These are phyloP conservation scores for Penstemon newberryi DNA, from an alignment of 257 asterid genomes.

Conservation along the genomic window DNA sequence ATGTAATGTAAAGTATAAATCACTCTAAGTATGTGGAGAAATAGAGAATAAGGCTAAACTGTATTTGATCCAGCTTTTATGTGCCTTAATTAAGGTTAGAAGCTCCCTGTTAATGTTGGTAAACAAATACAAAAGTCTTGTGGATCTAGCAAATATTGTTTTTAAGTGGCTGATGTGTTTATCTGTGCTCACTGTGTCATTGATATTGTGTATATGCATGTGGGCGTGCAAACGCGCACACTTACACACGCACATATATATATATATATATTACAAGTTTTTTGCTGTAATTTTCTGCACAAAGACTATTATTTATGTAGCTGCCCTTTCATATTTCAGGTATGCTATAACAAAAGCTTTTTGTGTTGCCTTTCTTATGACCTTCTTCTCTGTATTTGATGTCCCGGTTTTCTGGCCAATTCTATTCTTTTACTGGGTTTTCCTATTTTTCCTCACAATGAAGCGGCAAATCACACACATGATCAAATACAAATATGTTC, in stretches of 20 bases:
- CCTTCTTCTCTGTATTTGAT: conserved; percentile 76
- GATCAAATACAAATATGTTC: conserved; percentile 77
- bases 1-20: too few species aligned
- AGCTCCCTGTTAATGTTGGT: neutral
- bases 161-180: neutral
- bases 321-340: conserved; percentile 46
- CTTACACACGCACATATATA: neutral
- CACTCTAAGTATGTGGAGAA: conserved; percentile 7
- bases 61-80: conserved; percentile 14
- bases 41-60: neutral
- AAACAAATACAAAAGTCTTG: neutral
- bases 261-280: neutral
- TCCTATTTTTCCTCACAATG: conserved; percentile 81
- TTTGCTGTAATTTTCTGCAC: neutral
- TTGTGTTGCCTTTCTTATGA: conserved; percentile 78
- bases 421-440: conserved; percentile 73
- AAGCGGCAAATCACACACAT: conserved; percentile 86
- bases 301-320: conserved; percentile 3
- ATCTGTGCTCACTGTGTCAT: neutral
- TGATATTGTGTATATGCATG: neutral
- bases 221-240: neutral
- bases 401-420: conserved; percentile 98
- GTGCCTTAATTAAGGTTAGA: conserved; percentile 11
- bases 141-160: conserved; percentile 3
- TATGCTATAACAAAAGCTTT: conserved; percentile 90